Conservation (phyloP, 352 stramenopile genomes). For the Blastocystis sp. region DNA sequence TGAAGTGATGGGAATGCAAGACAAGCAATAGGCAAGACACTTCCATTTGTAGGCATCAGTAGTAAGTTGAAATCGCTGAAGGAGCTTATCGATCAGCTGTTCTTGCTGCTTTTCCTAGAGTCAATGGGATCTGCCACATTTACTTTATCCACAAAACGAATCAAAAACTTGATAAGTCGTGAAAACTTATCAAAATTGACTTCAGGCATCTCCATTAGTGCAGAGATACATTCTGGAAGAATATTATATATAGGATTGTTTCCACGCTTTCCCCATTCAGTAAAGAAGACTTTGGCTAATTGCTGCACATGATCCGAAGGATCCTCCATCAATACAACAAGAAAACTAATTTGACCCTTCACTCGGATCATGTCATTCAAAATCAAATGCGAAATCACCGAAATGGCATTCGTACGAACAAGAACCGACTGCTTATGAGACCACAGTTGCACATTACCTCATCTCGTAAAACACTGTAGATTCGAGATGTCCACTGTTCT, state of each 20-base stretch:
- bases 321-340: slow-evolving; percentile 88
- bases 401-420: slow-evolving; percentile 89
- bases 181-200: slow-evolving; percentile 82
- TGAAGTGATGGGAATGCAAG: slow-evolving; percentile 83
- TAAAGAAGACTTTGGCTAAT: slow-evolving; percentile 89
- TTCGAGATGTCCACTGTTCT: slow-evolving; percentile 90
- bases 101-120: slow-evolving; percentile 70
- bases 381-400: slow-evolving; percentile 95
- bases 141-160: slow-evolving; percentile 93
- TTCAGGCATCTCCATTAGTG: slow-evolving; percentile 69
- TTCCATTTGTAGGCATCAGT: slow-evolving; percentile 71
- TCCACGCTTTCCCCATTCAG: slow-evolving; percentile 87
- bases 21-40: slow-evolving; percentile 88
- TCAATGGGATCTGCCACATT: slow-evolving; percentile 60
- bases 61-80: slow-evolving; percentile 82
- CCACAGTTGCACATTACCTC: slow-evolving; percentile 65
- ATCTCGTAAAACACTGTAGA: slow-evolving; percentile 88
- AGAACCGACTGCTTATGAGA: slow-evolving; percentile 66
- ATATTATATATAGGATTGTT: slow-evolving; percentile 98
- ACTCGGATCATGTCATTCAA: slow-evolving; percentile 99
- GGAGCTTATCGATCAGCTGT: slow-evolving; percentile 83
- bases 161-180: slow-evolving; percentile 87
- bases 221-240: slow-evolving; percentile 88
- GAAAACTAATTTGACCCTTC: slow-evolving; percentile 85
- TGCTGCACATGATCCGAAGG: slow-evolving; percentile 82